Percentiles rank a stretch among this genome's conserved stretches.
Evolutionary conservation across 1,139 yeast species (phyloP).

Genomic region (Scheffersomyces stambukii): DNA sequence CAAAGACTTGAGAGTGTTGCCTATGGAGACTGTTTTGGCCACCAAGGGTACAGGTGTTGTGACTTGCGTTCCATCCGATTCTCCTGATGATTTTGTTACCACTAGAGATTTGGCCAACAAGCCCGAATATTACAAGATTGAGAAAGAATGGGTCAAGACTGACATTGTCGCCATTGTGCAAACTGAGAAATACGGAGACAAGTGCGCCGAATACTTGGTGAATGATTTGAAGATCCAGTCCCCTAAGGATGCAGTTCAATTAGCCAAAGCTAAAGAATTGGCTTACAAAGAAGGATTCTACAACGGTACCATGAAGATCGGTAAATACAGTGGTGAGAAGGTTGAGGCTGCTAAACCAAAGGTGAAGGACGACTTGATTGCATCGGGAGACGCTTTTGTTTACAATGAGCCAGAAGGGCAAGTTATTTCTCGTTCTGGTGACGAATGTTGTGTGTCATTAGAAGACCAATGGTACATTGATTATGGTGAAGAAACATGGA

Average conservation of each 20-base stretch:
- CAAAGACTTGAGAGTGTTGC: slow-evolving; percentile 75
- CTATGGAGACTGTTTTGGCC: slow-evolving; percentile 96
- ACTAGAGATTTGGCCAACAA: slow-evolving; percentile 79
- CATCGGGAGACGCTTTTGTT: slow-evolving; percentile 74
- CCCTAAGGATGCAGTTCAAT: slow-evolving; percentile 84
- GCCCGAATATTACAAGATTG: slow-evolving; percentile 84
- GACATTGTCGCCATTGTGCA: slow-evolving; percentile 71
- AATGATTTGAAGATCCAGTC: slow-evolving; percentile 88
- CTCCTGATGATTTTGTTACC: slow-evolving; percentile 95
- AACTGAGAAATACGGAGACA: slow-evolving; percentile 84
- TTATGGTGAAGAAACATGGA: slow-evolving; percentile 96
- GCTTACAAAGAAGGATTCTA: slow-evolving; percentile 97
- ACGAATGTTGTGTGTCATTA: slow-evolving; percentile 91
- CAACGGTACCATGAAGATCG: slow-evolving; percentile 77
- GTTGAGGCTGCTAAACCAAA: slow-evolving; percentile 90
- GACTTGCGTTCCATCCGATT: slow-evolving; percentile 96
- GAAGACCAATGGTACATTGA: slow-evolving; percentile 99
- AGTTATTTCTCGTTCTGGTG: slow-evolving; percentile 94
- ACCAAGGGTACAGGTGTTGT: slow-evolving; percentile 98
- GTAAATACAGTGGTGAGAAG: slow-evolving; percentile 82
- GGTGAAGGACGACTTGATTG: slow-evolving; percentile 78
- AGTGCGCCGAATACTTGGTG: slow-evolving; percentile 81
- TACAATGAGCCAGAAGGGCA: slow-evolving; percentile 92
- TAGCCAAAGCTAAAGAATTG: slow-evolving; percentile 88
- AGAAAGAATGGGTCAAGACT: slow-evolving; percentile 80